Evolutionary conservation across 1,139 yeast genomes (phyloP), one percentile per base, ranked within the genome.

Genomic region (Hansenula sp.): DNA sequence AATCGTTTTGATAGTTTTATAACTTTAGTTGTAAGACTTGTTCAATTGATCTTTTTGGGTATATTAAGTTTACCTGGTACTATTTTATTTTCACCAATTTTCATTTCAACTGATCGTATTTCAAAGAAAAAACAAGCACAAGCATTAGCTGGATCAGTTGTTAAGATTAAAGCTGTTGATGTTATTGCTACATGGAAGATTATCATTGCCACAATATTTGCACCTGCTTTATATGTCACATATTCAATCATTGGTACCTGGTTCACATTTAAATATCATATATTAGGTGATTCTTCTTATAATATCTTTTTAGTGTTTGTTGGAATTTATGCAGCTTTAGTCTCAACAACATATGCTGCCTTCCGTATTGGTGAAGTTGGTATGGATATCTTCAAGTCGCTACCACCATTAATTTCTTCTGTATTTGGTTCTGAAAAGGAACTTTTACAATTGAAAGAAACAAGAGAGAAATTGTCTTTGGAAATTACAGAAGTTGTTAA

Each of bases 101-200:
- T 83, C 47, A 59, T 79, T 33, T 65, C 75, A 1, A 75, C 85
- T 27, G 69, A 73, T 44, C 56, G 62, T 19, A 75, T 79, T 32
- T 79, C 90, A 1, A 65, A 62, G 29, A 65, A 69, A 52, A 82
- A 83, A 55, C 82, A 81, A 37, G 68, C 60, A 44, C 68, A 70
- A 34, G 92, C 90, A 0, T 66, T 83, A 44, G 82, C 81, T 6
- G 71, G 69, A 30, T 82, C 89, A 0, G 65, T 77, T 3, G 94
- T 83, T 2, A 83, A 83, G 56, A 73, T 83, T 41, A 78, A 76
- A 48, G 92, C 86, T 13, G 77, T 71, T 39, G 94, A 83, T 59
- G 86, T 83, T 34, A 66, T 82, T 27, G 89, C 86, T 1, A 78
- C 87, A 4, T 82, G 94, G 94, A 84, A 84, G 55, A 77, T 84